phyloP scores from a whole-genome alignment of 2,329 filamentous ascomycete species.

The Escovopsis weberi region DNA sequence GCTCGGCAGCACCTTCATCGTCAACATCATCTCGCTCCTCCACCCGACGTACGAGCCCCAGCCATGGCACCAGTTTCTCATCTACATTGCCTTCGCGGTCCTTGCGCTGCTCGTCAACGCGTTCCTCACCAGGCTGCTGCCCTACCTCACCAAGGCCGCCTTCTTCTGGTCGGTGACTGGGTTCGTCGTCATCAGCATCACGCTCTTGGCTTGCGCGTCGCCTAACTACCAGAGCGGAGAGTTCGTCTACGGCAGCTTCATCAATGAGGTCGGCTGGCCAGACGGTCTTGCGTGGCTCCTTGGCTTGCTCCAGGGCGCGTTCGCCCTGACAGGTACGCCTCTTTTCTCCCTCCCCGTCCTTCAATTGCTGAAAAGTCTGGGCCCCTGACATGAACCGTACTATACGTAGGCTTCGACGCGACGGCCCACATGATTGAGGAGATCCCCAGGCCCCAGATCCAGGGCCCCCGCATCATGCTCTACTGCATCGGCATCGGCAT shows the following conservation, averaged over 20 bases:
- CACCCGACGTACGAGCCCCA: constrained; percentile 40
- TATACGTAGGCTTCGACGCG: constrained; percentile 27
- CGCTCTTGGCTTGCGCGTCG: constrained; percentile 49
- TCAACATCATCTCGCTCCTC: constrained; percentile 49
- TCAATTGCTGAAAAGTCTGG: neutral
- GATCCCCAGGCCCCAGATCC: constrained; percentile 40
- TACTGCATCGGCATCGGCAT: constrained; percentile 49
- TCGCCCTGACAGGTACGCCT: constrained; percentile 25
- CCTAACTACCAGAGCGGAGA: constrained; percentile 48
- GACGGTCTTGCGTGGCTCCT: constrained; percentile 47
- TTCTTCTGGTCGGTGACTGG: constrained; percentile 58
- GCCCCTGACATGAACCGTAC: neutral
- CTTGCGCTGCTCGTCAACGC: constrained; percentile 50
- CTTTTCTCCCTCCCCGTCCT: neutral
- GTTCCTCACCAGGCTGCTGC: constrained; percentile 41
- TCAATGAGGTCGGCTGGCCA: constrained; percentile 56
- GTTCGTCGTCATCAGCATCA: constrained; percentile 56
- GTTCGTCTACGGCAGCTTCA: constrained; percentile 53
- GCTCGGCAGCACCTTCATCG: constrained; percentile 50
- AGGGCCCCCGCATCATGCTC: constrained; percentile 54
- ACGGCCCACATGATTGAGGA: constrained; percentile 40
- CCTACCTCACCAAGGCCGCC: constrained; percentile 51
- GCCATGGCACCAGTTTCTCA: constrained; percentile 59
- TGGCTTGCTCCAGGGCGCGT: constrained; percentile 37
- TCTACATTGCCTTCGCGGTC: constrained; percentile 51